Evolutionary conservation across 257 asterid genomes (phyloP).

Genomic region (Lycium ferocissimum): DNA sequence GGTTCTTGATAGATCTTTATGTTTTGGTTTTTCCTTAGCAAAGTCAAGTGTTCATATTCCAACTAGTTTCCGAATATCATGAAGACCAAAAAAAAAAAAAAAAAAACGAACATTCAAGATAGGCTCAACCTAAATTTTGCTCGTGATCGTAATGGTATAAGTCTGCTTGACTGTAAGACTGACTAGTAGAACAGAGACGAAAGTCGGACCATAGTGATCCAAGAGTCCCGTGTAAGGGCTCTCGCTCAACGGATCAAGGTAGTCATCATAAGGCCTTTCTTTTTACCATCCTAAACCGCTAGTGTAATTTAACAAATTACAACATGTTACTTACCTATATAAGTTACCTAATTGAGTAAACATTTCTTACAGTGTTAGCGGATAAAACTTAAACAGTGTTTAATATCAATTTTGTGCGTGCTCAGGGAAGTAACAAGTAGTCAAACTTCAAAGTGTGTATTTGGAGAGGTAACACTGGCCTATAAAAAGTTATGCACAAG

Average conservation of each 20-base stretch:
- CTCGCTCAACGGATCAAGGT: neutral
- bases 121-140: neutral
- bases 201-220: neutral
- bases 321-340: neutral
- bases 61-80: neutral
- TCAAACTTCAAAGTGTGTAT: constrained; percentile 27
- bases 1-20: neutral
- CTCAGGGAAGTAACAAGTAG: neutral
- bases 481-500: constrained; percentile 39
- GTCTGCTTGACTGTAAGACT: neutral
- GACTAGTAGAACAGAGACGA: neutral
- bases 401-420: neutral
- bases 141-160: neutral
- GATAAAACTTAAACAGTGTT: neutral
- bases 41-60: neutral
- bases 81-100: no score
- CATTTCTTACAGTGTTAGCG: neutral
- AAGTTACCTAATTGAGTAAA: neutral
- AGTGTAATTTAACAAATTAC: neutral
- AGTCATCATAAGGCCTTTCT: neutral
- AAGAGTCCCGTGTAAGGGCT: neutral
- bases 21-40: no score
- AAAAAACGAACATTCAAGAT: no score
- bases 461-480: constrained; percentile 35
- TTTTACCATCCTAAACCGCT: neutral